phyloP scores from a whole-genome alignment of 495 filamentous ascomycete genomes.

The Hypoxylon subgilvum region DNA sequence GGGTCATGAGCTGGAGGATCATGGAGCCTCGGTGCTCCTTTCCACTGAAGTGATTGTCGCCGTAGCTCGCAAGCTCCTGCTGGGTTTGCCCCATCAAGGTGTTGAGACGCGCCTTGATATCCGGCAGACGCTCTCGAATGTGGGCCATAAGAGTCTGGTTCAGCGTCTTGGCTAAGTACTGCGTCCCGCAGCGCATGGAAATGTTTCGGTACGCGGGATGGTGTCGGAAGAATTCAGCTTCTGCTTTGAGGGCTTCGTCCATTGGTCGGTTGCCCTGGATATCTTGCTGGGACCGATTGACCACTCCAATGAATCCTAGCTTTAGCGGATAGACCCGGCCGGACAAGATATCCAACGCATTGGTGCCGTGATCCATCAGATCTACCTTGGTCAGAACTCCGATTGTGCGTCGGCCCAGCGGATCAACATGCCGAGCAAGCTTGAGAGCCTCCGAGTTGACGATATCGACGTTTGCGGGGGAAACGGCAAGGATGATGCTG shows the following conservation, averaged over 20 bases:
- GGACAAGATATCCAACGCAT: conserved; percentile 94
- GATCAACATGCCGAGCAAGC: conserved; percentile 94
- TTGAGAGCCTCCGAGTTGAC: conserved; percentile 99
- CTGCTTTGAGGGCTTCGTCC: conserved; percentile 84
- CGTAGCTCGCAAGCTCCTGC: conserved; percentile 97
- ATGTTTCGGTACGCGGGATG: conserved; percentile 98
- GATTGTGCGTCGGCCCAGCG: conserved; percentile 92
- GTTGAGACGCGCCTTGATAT: conserved; percentile 97
- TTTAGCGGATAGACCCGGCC: conserved; percentile 97
- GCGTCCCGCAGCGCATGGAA: conserved; percentile 90
- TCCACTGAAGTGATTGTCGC: conserved; percentile 96
- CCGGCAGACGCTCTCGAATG: conserved; percentile 92
- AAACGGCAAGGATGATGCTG: conserved; percentile 96
- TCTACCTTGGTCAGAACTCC: conserved; percentile 97
- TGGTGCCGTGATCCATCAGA: conserved; percentile 98
- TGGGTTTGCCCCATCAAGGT: conserved; percentile 99
- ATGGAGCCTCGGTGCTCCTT: conserved; percentile 95
- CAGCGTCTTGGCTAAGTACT: conserved; percentile 92
- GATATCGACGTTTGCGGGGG: conserved; percentile 95
- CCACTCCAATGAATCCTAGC: conserved; percentile 96
- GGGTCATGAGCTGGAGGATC: conserved; percentile 96
- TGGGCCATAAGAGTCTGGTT: conserved; percentile 95
- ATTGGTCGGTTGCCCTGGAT: conserved; percentile 94
- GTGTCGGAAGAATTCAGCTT: conserved; percentile 94
- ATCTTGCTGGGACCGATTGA: conserved; percentile 98